These are phyloP conservation scores for Priceomyces carsonii DNA, from an alignment of 805 yeast species.

Conservation along the genomic window DNA sequence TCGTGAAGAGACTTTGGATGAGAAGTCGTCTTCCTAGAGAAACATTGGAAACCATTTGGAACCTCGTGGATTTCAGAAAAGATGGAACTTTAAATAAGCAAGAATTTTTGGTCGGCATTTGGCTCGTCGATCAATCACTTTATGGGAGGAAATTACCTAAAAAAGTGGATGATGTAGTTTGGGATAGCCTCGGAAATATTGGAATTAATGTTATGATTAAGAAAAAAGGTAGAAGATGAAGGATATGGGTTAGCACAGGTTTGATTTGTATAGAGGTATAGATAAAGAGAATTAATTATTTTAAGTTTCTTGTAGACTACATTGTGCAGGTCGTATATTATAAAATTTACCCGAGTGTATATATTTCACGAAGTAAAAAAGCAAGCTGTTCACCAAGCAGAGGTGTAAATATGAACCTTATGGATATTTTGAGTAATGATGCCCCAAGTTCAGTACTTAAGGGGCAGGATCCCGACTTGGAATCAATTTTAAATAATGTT, in stretches of 20 bases:
- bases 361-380: no score
- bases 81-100: conserved; percentile 79
- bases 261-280: no score
- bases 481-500: conserved; percentile 4
- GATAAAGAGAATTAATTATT: no score
- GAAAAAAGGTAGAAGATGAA: conserved; percentile 27
- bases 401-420: conserved; percentile 40
- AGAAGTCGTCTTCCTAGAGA: conserved; percentile 72
- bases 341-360: no score
- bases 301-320: not conserved
- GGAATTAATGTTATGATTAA: conserved; percentile 42
- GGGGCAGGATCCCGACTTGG: conserved; percentile 8
- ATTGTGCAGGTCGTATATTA: no score
- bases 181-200: conserved; percentile 71
- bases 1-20: conserved; percentile 78
- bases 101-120: conserved; percentile 93
- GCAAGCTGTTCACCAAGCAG: no score
- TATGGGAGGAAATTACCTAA: conserved; percentile 90
- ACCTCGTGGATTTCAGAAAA: conserved; percentile 60
- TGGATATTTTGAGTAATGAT: conserved; percentile 40
- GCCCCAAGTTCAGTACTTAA: conserved; percentile 21
- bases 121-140: conserved; percentile 94
- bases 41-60: conserved; percentile 61
- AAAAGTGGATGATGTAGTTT: conserved; percentile 62
- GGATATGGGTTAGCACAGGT: no score